Percentiles rank a stretch among this genome's conserved stretches.
Evolutionary conservation across 306 rosid genomes (phyloP).

Genomic region (Castanea crenata): DNA sequence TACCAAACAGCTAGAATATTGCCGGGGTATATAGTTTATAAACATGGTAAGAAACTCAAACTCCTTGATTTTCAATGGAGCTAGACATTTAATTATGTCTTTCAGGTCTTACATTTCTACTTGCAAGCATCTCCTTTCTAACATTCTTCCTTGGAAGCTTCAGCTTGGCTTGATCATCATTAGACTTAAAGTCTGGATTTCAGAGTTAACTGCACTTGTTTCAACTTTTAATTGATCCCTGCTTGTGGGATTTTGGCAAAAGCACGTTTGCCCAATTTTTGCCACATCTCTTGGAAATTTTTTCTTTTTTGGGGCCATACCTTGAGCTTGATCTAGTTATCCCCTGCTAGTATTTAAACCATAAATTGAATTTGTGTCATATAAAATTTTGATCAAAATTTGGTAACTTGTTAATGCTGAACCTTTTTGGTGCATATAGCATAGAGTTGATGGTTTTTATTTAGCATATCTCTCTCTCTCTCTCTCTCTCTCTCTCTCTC

Average conservation of each 20-base stretch:
- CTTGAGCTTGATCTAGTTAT: background rate
- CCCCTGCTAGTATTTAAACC: background rate
- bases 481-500: too few relatives aligned
- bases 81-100: background rate
- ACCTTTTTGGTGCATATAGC: background rate
- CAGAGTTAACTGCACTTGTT: background rate
- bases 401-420: background rate
- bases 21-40: slow-evolving; percentile 50
- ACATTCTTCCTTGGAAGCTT: background rate
- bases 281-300: background rate
- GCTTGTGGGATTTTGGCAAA: background rate
- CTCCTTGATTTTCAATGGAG: background rate
- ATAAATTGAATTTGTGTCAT: background rate
- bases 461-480: too few relatives aligned
- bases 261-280: background rate
- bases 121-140: background rate
- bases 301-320: background rate
- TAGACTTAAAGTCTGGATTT: background rate
- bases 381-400: background rate
- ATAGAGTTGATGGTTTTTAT: too few relatives aligned
- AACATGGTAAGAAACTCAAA: slow-evolving; percentile 16
- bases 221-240: background rate
- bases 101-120: background rate
- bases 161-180: background rate
- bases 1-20: slow-evolving; percentile 71